These are phyloP conservation scores for Pisolithus thermaeus DNA, from an alignment of 1,284 basidiomycete species.

Conservation along the genomic window DNA sequence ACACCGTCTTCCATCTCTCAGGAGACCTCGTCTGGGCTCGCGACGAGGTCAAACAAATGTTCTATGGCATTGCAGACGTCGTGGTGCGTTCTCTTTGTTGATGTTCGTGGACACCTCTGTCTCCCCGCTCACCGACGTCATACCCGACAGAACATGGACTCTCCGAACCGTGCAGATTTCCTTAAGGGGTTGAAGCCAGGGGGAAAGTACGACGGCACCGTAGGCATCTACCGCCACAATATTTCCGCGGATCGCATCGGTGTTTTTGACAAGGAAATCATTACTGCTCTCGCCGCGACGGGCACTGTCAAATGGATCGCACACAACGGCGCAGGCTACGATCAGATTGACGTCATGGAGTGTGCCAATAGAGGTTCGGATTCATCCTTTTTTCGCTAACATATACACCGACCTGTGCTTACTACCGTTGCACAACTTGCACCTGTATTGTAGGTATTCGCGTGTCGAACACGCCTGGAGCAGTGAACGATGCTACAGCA, in stretches of 20 bases:
- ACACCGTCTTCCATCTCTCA: constrained; percentile 18
- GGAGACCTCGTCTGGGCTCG: constrained; percentile 77
- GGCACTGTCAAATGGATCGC: constrained; percentile 81
- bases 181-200: constrained; percentile 56
- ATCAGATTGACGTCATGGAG: constrained; percentile 75
- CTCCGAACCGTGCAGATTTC: constrained; percentile 62
- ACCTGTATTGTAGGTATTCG: constrained; percentile 58
- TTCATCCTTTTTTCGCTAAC: background rate
- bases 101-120: background rate
- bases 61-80: constrained; percentile 66
- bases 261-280: constrained; percentile 73
- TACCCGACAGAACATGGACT: constrained; percentile 54
- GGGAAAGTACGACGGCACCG: constrained; percentile 69
- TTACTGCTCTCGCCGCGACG: constrained; percentile 57
- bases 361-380: constrained; percentile 62
- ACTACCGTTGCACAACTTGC: background rate
- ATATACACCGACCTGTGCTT: too few species aligned
- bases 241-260: constrained; percentile 62
- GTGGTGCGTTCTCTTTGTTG: constrained; percentile 49
- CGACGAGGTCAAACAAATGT: constrained; percentile 62
- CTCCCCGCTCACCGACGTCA: background rate
- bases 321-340: constrained; percentile 92
- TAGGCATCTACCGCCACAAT: constrained; percentile 80
- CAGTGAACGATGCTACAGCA: constrained; percentile 89
- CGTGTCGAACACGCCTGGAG: constrained; percentile 88